Base-by-base conservation (phyloP, 768 basidiomycete genomes). In the Cytidiella melzeri region DNA sequence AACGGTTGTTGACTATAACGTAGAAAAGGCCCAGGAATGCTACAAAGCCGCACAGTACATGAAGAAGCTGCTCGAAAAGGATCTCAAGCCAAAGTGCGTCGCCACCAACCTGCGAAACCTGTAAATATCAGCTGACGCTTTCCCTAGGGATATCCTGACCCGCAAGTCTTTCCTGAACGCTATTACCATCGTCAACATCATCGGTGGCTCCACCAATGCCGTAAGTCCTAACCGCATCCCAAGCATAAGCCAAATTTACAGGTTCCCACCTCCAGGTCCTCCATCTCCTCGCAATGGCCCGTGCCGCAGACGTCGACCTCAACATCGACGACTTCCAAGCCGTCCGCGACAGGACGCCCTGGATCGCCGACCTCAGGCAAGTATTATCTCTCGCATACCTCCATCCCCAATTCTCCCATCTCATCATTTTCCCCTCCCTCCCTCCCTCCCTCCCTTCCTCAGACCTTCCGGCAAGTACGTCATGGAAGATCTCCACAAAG, bases 141-240 rank as follows among this genome's bases (percentile, higher is more conserved):
- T n/a, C 18, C 41, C 5, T 36, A 76, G 75, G 56, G 84, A 84
- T 54, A 85, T 84, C 57, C 65, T 85, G 30, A 85, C 83, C 6
- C 78, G 80, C 30, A 68, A 76, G 42, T 78, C 84, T 3, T 91
- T 94, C 69, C 65, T 91, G 58, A 93, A 93, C 58, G 91, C 91
- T 12, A 87, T 93, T 54, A 76, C 81, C 13, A 74, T 92, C 41
- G 73, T 89, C 37, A 91, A 83, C 60, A 69, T 89, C 41, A 72
- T 93, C 2, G 91, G 91, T 26, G 92, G 92, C 15, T 91, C 87
- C 1, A 94, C 92, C 4, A 93, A 93, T 61, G 84, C 90, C 18
- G 88, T 87, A 58, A 47, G 79, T 64, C 3, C 3, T 15, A 28
- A 19, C 19, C 25, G 2, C 21, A 36, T 44, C 21, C n/a, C 25